Evolutionary conservation across 306 rosid species (phyloP), one percentile per base, ranked within the genome.

Genomic region (Acmispon strigosus): DNA sequence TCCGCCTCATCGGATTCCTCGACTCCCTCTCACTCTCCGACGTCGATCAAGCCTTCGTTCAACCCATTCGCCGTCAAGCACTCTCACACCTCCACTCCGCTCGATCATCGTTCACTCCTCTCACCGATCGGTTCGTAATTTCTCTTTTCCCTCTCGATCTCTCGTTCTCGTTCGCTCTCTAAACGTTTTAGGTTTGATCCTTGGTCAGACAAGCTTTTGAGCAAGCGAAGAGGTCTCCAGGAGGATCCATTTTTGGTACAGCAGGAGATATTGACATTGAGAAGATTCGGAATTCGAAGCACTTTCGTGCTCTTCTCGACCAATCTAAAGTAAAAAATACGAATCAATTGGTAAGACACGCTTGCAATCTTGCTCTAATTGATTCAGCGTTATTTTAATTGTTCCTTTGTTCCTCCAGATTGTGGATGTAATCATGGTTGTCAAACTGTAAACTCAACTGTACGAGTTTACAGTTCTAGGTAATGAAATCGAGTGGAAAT

Each of bases 1-100:
- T 91, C 59, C 89, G 95, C 44, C 99, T 94, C 50, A 62, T 94
- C 18, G 96, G 95, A 58, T 94, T 94, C 81, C 89, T 94, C 44
- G 88, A 91, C 48, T 86, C 96, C 0, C 88, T 69, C 1, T 72
- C 83, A 19, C 73, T 68, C 37, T 83, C 92, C 22, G 81, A 83
- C 32, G 70, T 66, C 32, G 97, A 91, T 47, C 71, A 80, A 63
- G 84, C 92, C 68, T 89, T 80, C 69, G n/a, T 89, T 41, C 86
- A 36, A 32, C 95, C 94, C 7, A 89, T 84, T 37, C 94, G 96
- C 59, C 87, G 79, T 13, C 81, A 89, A 22, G 89, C 83, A 1
- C 43, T 84, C 49, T 59, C 89, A n/a, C 81, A 53, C 15, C 62
- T 88, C 60, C 79, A 77, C 29, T 57, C 73, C 1, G 85, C 96